Evolutionary conservation across 306 rosid species (phyloP).

Genomic region (Quercus alba): DNA sequence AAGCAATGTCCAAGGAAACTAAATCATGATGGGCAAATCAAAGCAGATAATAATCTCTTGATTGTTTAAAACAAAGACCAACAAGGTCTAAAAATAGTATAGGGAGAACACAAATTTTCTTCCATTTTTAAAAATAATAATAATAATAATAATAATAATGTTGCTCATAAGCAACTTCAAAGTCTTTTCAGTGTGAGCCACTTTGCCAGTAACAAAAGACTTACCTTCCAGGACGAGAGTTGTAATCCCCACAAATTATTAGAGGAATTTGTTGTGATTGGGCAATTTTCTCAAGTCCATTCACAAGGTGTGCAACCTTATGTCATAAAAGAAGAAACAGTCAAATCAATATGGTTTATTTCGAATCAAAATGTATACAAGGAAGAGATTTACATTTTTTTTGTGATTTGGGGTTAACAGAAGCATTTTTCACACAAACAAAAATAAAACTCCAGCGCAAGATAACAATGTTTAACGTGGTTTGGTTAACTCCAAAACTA

Average conservation of each 20-base stretch:
- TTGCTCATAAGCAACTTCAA: not conserved
- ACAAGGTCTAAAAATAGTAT: not conserved
- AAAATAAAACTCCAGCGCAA: no score
- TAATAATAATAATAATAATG: not conserved
- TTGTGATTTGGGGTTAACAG: no score
- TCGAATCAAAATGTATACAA: not conserved
- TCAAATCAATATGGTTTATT: not conserved
- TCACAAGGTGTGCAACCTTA: slow-evolving; percentile 22
- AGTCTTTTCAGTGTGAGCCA: not conserved
- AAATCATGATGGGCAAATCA: not conserved
- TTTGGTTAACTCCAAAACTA: no score
- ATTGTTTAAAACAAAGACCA: not conserved
- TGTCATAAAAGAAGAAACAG: not conserved
- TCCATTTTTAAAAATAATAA: not conserved
- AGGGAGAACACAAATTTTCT: not conserved
- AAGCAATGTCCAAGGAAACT: not conserved
- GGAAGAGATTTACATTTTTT: not conserved
- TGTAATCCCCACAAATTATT: slow-evolving; percentile 32
- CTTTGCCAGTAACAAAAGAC: not conserved
- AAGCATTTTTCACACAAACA: no score
- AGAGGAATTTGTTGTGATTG: slow-evolving; percentile 18
- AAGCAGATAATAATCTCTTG: not conserved
- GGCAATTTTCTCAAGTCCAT: slow-evolving; percentile 17
- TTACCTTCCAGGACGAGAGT: slow-evolving; percentile 24
- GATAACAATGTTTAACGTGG: no score